Conservation (phyloP, 148 eudicot species). For the Rhododendron molle region DNA sequence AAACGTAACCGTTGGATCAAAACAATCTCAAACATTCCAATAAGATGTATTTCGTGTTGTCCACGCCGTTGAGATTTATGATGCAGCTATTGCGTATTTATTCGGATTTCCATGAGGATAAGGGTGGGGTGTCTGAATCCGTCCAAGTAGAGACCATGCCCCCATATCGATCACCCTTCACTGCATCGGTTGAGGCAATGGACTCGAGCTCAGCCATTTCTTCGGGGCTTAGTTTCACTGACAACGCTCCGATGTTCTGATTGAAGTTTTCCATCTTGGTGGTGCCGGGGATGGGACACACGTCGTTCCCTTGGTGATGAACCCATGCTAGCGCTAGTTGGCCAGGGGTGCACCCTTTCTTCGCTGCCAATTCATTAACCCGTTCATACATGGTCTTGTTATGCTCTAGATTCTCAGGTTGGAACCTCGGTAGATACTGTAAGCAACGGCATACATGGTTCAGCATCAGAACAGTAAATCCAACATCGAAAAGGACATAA, state of each 20-base stretch:
- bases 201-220: slow-evolving; percentile 14
- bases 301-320: slow-evolving; percentile 15
- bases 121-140: background rate
- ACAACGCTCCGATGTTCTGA: slow-evolving; percentile 15
- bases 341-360: slow-evolving; percentile 14
- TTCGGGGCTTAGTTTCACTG: slow-evolving; percentile 3
- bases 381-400: slow-evolving; percentile 15
- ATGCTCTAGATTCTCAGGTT: slow-evolving; percentile 10
- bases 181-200: slow-evolving; percentile 5
- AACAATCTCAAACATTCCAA: background rate
- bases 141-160: background rate
- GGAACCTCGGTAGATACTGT: slow-evolving; percentile 11
- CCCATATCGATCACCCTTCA: background rate
- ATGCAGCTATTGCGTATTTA: background rate
- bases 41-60: background rate
- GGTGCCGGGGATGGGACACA: slow-evolving; percentile 17
- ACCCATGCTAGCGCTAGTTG: slow-evolving; percentile 23
- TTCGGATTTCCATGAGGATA: background rate
- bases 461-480: background rate
- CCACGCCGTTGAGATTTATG: too few relatives aligned
- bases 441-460: background rate
- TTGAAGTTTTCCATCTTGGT: slow-evolving; percentile 16
- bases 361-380: slow-evolving; percentile 12
- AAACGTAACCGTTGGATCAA: background rate
- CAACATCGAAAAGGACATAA: background rate